A percentile compares a stretch with the other conserved stretches of the same genome.
Conservation (phyloP, 192 early-diverging fungal species). For the Coemansia sp. region DNA sequence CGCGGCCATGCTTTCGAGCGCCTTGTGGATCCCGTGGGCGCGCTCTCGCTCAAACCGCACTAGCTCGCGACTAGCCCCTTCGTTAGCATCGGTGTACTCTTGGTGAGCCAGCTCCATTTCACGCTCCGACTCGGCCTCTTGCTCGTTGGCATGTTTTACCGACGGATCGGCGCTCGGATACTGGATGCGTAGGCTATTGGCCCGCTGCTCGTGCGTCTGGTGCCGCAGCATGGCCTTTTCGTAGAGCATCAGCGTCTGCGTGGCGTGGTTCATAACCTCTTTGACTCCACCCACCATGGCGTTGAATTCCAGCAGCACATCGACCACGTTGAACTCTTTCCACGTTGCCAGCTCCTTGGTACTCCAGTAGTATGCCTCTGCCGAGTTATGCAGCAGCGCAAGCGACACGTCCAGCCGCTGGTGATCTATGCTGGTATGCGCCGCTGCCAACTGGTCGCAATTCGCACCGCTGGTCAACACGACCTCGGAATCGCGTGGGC, state of each 20-base stretch:
- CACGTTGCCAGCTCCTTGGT: slow-evolving; percentile 42
- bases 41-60: slow-evolving; percentile 41
- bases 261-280: slow-evolving; percentile 43
- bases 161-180: slow-evolving; percentile 47
- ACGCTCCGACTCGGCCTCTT: slow-evolving; percentile 30
- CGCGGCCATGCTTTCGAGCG: slow-evolving; percentile 31
- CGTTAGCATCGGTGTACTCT: slow-evolving; percentile 45
- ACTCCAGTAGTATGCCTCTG: slow-evolving; percentile 42
- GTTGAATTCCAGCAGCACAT: slow-evolving; percentile 32
- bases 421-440: slow-evolving; percentile 5
- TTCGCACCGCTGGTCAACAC: background rate
- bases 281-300: slow-evolving; percentile 37
- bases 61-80: slow-evolving; percentile 32
- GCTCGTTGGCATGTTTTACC: slow-evolving; percentile 46
- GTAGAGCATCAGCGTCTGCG: slow-evolving; percentile 39
- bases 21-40: slow-evolving; percentile 29
- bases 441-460: background rate
- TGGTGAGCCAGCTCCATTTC: slow-evolving; percentile 45
- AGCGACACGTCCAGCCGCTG: slow-evolving; percentile 34
- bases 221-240: slow-evolving; percentile 42
- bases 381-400: slow-evolving; percentile 30
- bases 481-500: background rate
- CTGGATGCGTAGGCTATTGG: slow-evolving; percentile 37
- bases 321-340: slow-evolving; percentile 42
- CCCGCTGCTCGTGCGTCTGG: slow-evolving; percentile 19